Evolutionary conservation across 306 rosid species (phyloP), one percentile per base, ranked within the genome.

Genomic region (Dryas drummondii): DNA sequence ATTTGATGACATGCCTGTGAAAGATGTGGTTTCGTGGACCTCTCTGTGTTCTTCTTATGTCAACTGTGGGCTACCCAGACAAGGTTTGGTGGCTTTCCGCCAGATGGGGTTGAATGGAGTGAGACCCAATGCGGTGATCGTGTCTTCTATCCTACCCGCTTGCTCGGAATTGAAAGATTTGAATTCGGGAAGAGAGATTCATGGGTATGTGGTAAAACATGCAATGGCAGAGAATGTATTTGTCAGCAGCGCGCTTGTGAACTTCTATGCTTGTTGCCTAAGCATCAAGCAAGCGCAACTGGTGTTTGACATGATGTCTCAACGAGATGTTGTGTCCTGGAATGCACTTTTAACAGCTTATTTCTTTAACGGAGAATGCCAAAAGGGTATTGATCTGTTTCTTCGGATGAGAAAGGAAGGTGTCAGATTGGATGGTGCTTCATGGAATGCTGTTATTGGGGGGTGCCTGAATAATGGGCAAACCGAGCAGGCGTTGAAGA

Each of bases 391-490:
- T 58, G 72, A 58, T 27, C 42, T 87, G 70, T 83, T 83, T 76
- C 58, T 4, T 47, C 74, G 71, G 26, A 83, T 87, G 91, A 79
- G 82, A 52, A 79, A 68, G 10, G 66, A 81, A 67, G 82, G 81
- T 62, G 66, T 87, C 56, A 63, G 52, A 54, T 78, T 80, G 42
- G 84, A 85, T 68, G 80, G 80, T 70, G 83, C 80, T 55, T 81
- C 87, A 55, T 87, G 89, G 91, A 81, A 85, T 81, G 86, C 89
- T 63, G 87, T 83, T 64, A 87, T 87, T 52, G 75, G 86, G 40
- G 89, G 91, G 65, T 87, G 82, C 78, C 66, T 83, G 81, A 83
- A 79, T 69, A 85, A 85, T 40, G 91, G 86, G 32, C 74, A 70
- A 58, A 76, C 78, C 11, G 82, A 83, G 51, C 64, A 52, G 86